These are phyloP conservation scores for Pichia cactophila DNA, from an alignment of 1,139 yeast genomes.

Conservation along the genomic window DNA sequence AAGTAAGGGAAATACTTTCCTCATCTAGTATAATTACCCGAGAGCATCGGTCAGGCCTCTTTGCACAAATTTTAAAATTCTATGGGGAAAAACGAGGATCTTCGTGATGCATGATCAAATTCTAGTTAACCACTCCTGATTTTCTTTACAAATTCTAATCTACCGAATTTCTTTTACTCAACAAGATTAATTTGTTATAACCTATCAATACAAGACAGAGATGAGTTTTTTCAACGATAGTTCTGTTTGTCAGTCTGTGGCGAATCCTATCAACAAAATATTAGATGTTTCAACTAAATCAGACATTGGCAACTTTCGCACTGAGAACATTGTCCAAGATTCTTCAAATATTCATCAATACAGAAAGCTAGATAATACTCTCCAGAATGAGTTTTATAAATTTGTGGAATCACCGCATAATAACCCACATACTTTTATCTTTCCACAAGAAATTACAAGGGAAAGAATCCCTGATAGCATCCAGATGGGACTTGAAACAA, in stretches of 20 bases:
- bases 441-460: not conserved
- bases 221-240: constrained; percentile 10
- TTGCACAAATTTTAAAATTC: too few species aligned
- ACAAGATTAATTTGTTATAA: not conserved
- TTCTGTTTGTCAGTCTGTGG: constrained; percentile 2
- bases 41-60: too few species aligned
- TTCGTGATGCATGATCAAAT: not conserved
- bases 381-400: constrained; percentile 13
- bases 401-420: constrained; percentile 1
- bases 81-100: too few species aligned
- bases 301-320: not conserved
- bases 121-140: not conserved
- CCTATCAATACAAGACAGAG: too few species aligned
- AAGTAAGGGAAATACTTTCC: not conserved
- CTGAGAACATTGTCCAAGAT: not conserved
- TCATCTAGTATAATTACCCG: not conserved
- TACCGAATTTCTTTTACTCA: too few species aligned
- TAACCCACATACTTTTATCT: not conserved
- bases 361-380: constrained; percentile 9
- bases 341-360: not conserved
- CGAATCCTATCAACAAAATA: constrained; percentile 8
- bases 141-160: not conserved
- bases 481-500: not conserved
- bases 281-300: not conserved
- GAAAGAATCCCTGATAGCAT: not conserved